These are phyloP conservation scores for Ustilago loliicola DNA, from an alignment of 1,284 basidiomycete genomes.

Conservation along the genomic window DNA sequence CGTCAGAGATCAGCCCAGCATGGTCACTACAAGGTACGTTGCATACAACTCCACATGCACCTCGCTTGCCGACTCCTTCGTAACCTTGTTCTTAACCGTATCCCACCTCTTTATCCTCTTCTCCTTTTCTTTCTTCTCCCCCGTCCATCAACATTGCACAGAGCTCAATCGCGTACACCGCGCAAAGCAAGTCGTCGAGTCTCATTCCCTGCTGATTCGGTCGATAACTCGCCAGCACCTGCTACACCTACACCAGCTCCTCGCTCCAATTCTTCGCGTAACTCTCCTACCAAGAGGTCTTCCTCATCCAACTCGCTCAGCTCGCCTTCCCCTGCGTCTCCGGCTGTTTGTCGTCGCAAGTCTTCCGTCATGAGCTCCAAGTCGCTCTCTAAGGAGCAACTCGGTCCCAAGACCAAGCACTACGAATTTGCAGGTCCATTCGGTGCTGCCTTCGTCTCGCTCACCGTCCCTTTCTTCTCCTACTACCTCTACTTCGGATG, in stretches of 20 bases:
- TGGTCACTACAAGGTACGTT: slow-evolving; percentile 51
- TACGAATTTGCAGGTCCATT: slow-evolving; percentile 90
- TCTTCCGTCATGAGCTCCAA: slow-evolving; percentile 47
- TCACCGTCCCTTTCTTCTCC: slow-evolving; percentile 80
- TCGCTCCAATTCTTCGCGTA: slow-evolving; percentile 28
- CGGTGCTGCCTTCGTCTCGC: slow-evolving; percentile 81
- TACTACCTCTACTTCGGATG: slow-evolving; percentile 89
- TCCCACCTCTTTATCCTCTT: slow-evolving; percentile 1
- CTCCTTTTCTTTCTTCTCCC: neutral
- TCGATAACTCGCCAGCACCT: slow-evolving; percentile 42
- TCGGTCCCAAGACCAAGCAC: slow-evolving; percentile 73
- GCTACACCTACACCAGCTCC: slow-evolving; percentile 39
- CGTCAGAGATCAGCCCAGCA: slow-evolving; percentile 8
- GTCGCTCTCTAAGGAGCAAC: slow-evolving; percentile 55
- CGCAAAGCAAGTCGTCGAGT: slow-evolving; percentile 37
- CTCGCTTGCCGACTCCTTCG: neutral
- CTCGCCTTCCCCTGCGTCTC: slow-evolving; percentile 23
- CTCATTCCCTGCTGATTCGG: slow-evolving; percentile 39
- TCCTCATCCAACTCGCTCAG: slow-evolving; percentile 12
- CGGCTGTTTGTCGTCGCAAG: slow-evolving; percentile 34
- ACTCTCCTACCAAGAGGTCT: slow-evolving; percentile 29
- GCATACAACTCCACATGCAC: neutral
- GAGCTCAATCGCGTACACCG: slow-evolving; percentile 47
- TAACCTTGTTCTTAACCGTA: neutral
- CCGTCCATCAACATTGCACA: slow-evolving; percentile 1